Base-by-base conservation (phyloP, 2,329 filamentous ascomycete species). In the Aureobasidium zeae region DNA sequence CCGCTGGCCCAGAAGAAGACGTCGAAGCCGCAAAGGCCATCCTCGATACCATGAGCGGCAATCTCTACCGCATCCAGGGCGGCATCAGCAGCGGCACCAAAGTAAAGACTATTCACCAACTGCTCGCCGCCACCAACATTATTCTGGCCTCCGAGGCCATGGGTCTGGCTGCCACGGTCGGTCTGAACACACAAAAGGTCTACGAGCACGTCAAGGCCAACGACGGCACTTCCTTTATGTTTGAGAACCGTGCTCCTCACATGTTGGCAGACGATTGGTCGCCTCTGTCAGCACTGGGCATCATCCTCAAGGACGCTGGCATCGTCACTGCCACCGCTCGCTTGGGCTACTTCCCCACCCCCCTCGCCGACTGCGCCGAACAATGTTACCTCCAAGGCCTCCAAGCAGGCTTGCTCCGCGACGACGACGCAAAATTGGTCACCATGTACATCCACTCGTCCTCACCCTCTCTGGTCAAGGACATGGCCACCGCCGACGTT, bases 311-410 rank as follows among this genome's bases (percentile, higher is more conserved):
- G 52, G 68, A 71, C 47, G 64, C 64, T 10, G 70, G 73, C 37
- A 84, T 84, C 60, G 81, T 84, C 57, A 83, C 79, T 2, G 72
- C 75, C 19, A 77, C 77, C 46, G 77, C 78, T 1, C 67, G 77
- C 15, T 64, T 73, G 30, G 62, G 66, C 43, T 65, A 67, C 20
- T 83, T 81, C 57, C 71, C 77, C 0, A 72, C 72, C 1, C 76
- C 76, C 0, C 72, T 85, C 55, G 74, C 73, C 44, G 72, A 70
- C 26, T 68, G 71, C 0, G 78, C 79, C 9, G 80, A 84, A 60
- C 77, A 82, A 57, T 68, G 74, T 20, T 83, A 81, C 55, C 71
- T 81, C 44, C 62, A 73, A 20, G 76, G 71, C 11, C 59, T 82
- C 6, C 66, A 72, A 17, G 71, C 73, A 29, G 80, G 79, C 8